phyloP scores from a whole-genome alignment of 2,329 filamentous ascomycete species.

The Metarhizium rileyi region DNA sequence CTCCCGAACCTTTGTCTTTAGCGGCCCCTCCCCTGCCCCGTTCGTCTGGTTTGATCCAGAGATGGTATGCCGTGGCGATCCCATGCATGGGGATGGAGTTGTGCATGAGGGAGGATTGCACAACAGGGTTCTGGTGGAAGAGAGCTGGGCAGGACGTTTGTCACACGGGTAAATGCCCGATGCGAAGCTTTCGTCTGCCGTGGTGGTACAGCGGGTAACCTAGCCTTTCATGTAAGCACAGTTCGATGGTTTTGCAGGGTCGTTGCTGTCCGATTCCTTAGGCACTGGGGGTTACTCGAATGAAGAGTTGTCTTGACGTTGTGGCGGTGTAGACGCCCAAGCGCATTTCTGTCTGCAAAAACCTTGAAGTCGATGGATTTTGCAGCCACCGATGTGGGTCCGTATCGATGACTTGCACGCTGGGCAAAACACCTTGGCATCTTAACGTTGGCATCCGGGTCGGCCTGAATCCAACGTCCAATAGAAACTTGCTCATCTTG shows the following conservation, averaged over 20 bases:
- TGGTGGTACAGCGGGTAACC: not conserved
- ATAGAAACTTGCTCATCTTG: constrained; percentile 31
- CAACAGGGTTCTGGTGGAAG: no score
- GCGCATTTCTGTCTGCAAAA: no score
- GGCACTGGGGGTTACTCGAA: no score
- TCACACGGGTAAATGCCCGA: not conserved
- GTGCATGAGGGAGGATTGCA: no score
- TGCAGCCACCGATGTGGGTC: no score
- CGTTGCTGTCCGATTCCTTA: no score
- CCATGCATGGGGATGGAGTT: not conserved
- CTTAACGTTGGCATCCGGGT: not conserved
- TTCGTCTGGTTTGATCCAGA: not conserved
- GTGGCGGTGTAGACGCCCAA: not conserved
- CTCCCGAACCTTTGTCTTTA: not conserved
- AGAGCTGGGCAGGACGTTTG: no score
- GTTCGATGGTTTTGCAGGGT: not conserved
- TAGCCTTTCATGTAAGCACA: not conserved
- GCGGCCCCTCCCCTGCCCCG: not conserved
- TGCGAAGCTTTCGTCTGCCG: not conserved
- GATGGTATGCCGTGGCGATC: not conserved
- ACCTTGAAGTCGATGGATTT: no score
- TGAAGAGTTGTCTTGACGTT: not conserved
- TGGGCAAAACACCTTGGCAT: no score
- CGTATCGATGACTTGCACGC: no score
- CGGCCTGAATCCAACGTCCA: constrained; percentile 15